Percentiles rank a stretch among this genome's conserved stretches.
Conservation (phyloP, 192 early-diverging fungal species). For the Mortierella hygrophila region DNA sequence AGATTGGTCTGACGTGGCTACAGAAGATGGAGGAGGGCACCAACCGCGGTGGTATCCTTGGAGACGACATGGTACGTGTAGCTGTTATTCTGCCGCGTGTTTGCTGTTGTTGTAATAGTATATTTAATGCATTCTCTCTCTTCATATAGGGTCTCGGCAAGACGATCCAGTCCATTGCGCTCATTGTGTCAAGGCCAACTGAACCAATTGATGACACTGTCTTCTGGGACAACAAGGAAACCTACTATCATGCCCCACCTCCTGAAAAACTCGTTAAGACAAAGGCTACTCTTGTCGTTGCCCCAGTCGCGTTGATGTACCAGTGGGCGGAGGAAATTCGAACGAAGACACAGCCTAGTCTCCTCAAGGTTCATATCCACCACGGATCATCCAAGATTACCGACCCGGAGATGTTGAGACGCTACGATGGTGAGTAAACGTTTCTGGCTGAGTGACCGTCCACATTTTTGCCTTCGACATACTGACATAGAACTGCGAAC, state of each 20-base stretch:
- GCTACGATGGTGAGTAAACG: constrained; percentile 61
- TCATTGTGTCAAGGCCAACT: constrained; percentile 55
- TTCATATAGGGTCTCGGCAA: constrained; percentile 70
- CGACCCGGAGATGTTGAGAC: constrained; percentile 50
- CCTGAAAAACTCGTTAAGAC: constrained; percentile 32
- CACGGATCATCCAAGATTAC: constrained; percentile 65
- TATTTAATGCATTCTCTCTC: not conserved
- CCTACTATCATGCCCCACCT: constrained; percentile 14
- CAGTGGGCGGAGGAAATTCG: constrained; percentile 82
- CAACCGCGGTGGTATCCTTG: constrained; percentile 70
- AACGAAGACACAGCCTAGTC: constrained; percentile 63
- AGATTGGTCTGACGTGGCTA: constrained; percentile 72
- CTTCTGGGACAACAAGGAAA: constrained; percentile 21
- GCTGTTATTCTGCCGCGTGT: not conserved
- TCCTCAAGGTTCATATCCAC: constrained; percentile 71
- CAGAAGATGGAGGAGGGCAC: constrained; percentile 62
- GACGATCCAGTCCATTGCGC: constrained; percentile 80
- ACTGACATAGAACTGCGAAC: not conserved
- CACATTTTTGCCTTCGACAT: not conserved
- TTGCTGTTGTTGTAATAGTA: no score
- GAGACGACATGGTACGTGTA: constrained; percentile 70
- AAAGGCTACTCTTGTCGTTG: constrained; percentile 76
- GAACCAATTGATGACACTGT: constrained; percentile 21
- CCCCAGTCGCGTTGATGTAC: constrained; percentile 74
- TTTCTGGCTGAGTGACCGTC: not conserved